Evolutionary conservation across 208 protist genomes (phyloP).

Genomic region (Strigomonas culicis): DNA sequence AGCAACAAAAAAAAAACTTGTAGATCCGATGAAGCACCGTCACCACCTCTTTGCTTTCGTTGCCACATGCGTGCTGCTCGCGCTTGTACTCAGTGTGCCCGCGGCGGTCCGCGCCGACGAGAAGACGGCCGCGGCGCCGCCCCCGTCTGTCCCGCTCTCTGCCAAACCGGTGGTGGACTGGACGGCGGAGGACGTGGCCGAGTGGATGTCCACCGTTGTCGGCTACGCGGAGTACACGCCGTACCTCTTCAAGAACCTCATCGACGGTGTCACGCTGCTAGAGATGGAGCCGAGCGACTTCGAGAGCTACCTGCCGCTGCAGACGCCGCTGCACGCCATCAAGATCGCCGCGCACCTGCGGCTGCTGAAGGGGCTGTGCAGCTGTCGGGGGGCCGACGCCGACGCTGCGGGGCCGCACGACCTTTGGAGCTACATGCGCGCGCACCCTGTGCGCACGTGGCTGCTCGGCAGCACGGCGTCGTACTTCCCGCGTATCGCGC

Average conservation of each 20-base stretch:
- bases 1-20: background rate
- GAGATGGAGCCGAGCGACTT: slow-evolving; percentile 50
- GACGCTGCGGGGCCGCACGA: slow-evolving; percentile 8
- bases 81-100: background rate
- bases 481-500: slow-evolving; percentile 44
- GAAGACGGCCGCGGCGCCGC: background rate
- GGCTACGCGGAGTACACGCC: slow-evolving; percentile 48
- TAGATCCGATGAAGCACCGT: too few species aligned
- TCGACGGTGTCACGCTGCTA: slow-evolving; percentile 51
- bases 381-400: slow-evolving; percentile 11
- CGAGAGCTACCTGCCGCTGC: slow-evolving; percentile 49
- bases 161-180: slow-evolving; percentile 28
- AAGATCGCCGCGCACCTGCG: slow-evolving; percentile 51
- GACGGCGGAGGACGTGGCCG: slow-evolving; percentile 36
- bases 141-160: background rate
- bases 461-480: slow-evolving; percentile 25
- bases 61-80: background rate
- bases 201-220: slow-evolving; percentile 52
- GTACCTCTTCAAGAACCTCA: slow-evolving; percentile 38
- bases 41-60: background rate
- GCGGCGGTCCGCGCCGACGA: background rate
- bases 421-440: slow-evolving; percentile 44
- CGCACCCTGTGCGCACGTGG: slow-evolving; percentile 35
- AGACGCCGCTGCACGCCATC: slow-evolving; percentile 45
- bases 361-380: slow-evolving; percentile 29